phyloP scores from a whole-genome alignment of 805 yeast genomes.

The Wickerhamiella cacticola region DNA sequence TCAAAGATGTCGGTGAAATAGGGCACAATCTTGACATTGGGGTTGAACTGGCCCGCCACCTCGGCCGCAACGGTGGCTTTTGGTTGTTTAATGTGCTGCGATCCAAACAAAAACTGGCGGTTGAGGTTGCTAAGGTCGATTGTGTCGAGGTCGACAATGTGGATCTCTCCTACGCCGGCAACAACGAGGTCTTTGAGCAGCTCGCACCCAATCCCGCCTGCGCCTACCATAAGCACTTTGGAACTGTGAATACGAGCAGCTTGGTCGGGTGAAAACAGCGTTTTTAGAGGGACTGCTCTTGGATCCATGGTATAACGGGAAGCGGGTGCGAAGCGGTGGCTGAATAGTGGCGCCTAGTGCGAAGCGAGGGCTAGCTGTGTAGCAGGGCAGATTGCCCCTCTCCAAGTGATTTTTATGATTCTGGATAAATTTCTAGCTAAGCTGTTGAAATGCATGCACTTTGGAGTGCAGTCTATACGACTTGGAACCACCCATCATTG shows the following conservation, averaged over 20 bases:
- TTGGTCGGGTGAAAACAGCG: constrained; percentile 18
- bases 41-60: constrained; percentile 65
- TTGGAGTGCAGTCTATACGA: too few relatives aligned
- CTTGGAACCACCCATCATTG: too few relatives aligned
- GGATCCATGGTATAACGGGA: constrained; percentile 1
- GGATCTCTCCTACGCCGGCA: constrained; percentile 45
- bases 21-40: constrained; percentile 56
- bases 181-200: constrained; percentile 96
- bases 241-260: constrained; percentile 16
- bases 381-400: too few relatives aligned
- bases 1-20: constrained; percentile 86
- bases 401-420: too few relatives aligned
- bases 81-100: constrained; percentile 78
- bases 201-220: constrained; percentile 99
- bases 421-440: too few relatives aligned
- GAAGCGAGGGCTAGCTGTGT: too few relatives aligned
- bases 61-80: constrained; percentile 75
- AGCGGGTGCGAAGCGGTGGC: neutral
- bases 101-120: constrained; percentile 83
- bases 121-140: constrained; percentile 86
- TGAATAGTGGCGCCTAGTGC: neutral
- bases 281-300: constrained; percentile 4
- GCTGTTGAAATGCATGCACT: too few relatives aligned
- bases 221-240: constrained; percentile 78
- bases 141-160: constrained; percentile 73